Evolutionary conservation across 805 yeast genomes (phyloP), one percentile per base, ranked within the genome.

Genomic region (Debaryomyces hansenii): DNA sequence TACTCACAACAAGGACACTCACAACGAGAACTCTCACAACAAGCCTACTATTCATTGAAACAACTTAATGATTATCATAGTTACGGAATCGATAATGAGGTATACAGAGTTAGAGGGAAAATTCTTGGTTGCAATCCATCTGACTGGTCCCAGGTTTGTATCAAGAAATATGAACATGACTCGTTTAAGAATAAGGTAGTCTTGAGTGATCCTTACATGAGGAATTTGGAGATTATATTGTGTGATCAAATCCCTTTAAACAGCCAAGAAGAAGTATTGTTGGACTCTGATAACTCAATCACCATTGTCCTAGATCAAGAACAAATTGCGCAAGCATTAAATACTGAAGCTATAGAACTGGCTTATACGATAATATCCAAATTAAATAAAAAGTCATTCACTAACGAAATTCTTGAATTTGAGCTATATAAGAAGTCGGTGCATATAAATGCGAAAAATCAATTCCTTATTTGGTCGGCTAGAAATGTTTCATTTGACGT

Each of bases 51-150:
- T 20, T 20, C 42, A 29, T 39, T 41, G 8, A 36, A 20, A 35
- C 42, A 31, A 21, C 41, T 46, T 11, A 46, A 46, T 18, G 20
- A 33, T n/a, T 24, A n/a, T 28, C 36, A 14, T 32, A 38, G 20
- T 9, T 29, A 31, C 39, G 12, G 41, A 31, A 10, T 32, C 11
- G 50, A 46, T 12, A 45, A 45, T 36, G 42, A 38, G 18, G 40
- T 58, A 1, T 65, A 56, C 49, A 44, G 41, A 10, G 55, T 56
- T 3, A 37, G 44, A 4, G 68, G 61, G 2, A 47, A 42, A 20
- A 36, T 68, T 2, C 60, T 55, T 2, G 69, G 62, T 2, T 41
- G 53, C 9, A 48, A 57, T 4, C 74, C 74, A 0, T 44, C 40
- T 1, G 63, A 66, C 44, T 55, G 62, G 48, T 40, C 52, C 16